A percentile compares a stretch with the other conserved stretches of the same genome.
These are phyloP conservation scores for Pelargonium myrrhifolium DNA, from an alignment of 441 rosid species.

Conservation along the genomic window DNA sequence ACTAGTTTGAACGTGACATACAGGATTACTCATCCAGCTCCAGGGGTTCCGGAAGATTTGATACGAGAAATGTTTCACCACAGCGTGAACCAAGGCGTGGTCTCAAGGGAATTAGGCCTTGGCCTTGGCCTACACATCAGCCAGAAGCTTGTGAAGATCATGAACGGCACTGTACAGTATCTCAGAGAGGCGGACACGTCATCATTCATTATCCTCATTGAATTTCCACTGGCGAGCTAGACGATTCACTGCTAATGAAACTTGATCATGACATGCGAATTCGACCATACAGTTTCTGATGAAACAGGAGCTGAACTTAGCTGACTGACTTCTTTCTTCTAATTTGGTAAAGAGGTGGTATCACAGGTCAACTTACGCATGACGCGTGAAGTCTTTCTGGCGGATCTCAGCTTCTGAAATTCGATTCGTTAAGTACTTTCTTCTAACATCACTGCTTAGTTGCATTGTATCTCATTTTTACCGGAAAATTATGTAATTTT, in stretches of 20 bases:
- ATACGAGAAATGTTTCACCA: slow-evolving; percentile 63
- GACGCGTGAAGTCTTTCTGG: not conserved
- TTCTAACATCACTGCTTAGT: not conserved
- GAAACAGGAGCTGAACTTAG: not conserved
- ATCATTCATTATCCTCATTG: slow-evolving; percentile 53
- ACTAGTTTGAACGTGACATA: slow-evolving; percentile 11
- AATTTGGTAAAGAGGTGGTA: too few relatives aligned
- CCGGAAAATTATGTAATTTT: not conserved
- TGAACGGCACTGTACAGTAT: slow-evolving; percentile 74
- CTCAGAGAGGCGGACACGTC: slow-evolving; percentile 61
- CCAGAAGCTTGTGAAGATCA: slow-evolving; percentile 67
- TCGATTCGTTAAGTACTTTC: not conserved
- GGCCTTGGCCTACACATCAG: slow-evolving; percentile 65
- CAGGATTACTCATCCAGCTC: slow-evolving; percentile 68
- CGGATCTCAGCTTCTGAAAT: not conserved
- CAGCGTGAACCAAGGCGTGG: slow-evolving; percentile 21
- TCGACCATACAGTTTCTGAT: not conserved
- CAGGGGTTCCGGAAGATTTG: slow-evolving; percentile 64
- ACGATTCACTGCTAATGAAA: slow-evolving; percentile 9
- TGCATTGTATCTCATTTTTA: not conserved
- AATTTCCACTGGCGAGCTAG: slow-evolving; percentile 44
- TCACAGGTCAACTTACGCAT: not conserved
- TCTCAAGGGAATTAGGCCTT: slow-evolving; percentile 42
- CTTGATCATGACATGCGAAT: not conserved
- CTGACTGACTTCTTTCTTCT: not conserved